phyloP scores from a whole-genome alignment of 345 rosid species.

The Eucalyptus sp. region DNA sequence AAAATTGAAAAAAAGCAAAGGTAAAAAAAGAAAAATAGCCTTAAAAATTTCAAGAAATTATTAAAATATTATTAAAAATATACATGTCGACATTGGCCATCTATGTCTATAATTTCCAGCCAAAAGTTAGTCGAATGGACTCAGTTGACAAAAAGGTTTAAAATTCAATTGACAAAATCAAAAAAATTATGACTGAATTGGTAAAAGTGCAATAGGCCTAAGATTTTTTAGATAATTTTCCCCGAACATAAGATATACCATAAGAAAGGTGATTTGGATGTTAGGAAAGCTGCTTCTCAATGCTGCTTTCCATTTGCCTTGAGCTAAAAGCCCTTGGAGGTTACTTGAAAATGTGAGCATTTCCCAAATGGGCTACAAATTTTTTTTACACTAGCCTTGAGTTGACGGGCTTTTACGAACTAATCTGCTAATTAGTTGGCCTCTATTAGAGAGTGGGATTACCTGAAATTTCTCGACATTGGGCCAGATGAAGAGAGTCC shows the following conservation, averaged over 20 bases:
- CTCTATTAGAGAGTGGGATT: neutral
- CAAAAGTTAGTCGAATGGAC: accelerated
- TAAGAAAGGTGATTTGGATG: too few relatives aligned
- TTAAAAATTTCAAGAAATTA: too few relatives aligned
- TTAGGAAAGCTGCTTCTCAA: neutral
- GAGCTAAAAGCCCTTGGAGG: neutral
- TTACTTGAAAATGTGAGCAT: neutral
- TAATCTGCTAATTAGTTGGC: neutral
- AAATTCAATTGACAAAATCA: too few relatives aligned
- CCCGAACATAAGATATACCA: neutral
- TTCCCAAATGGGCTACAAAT: neutral
- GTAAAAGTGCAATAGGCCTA: accelerated
- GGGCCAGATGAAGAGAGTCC: neutral
- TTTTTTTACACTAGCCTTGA: neutral
- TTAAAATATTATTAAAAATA: too few relatives aligned
- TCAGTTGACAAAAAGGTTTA: too few relatives aligned
- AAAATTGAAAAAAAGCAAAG: too few relatives aligned
- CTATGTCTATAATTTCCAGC: accelerated
- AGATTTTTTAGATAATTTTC: too few relatives aligned
- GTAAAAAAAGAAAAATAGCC: too few relatives aligned
- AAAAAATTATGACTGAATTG: too few relatives aligned
- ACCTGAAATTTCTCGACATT: neutral
- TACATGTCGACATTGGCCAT: accelerated
- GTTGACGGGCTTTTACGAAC: neutral
- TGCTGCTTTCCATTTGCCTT: neutral